These are phyloP conservation scores for Polytrichum commune DNA, from an alignment of 225 moss, liverwort and hornwort species.

Conservation along the genomic window DNA sequence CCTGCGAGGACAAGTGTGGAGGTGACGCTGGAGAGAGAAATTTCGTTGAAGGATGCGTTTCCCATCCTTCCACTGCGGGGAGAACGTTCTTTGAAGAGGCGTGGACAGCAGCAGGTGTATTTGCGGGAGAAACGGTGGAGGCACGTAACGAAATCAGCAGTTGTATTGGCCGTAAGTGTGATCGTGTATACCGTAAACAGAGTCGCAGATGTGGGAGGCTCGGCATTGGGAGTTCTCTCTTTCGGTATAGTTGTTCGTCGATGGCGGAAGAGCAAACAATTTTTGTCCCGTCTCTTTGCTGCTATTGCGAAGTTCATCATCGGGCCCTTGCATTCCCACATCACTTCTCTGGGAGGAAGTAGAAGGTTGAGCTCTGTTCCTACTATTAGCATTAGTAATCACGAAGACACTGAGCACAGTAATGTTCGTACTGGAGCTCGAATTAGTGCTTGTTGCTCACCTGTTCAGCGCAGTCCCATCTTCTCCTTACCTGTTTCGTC, in stretches of 20 bases:
- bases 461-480: not conserved
- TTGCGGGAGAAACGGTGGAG: conserved; percentile 13
- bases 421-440: not conserved
- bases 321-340: conserved; percentile 6
- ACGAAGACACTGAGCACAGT: not conserved
- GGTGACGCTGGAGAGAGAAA: not conserved
- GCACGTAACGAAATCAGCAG: conserved; percentile 1
- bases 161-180: conserved; percentile 3
- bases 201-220: conserved; percentile 4
- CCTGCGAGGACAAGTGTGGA: not conserved
- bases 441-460: not conserved
- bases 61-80: not conserved
- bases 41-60: not conserved
- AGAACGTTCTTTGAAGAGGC: not conserved
- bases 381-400: not conserved
- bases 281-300: conserved; percentile 2
- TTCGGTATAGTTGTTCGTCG: not conserved
- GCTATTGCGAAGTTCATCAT: conserved; percentile 7
- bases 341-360: conserved; percentile 8
- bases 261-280: conserved; percentile 7
- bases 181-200: not conserved
- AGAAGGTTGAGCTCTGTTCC: not conserved
- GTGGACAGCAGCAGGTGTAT: not conserved
- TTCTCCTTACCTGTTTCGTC: not conserved
- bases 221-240: conserved; percentile 8